phyloP scores from a whole-genome alignment of 1,284 basidiomycete species.

The Omphalotus olearius region DNA sequence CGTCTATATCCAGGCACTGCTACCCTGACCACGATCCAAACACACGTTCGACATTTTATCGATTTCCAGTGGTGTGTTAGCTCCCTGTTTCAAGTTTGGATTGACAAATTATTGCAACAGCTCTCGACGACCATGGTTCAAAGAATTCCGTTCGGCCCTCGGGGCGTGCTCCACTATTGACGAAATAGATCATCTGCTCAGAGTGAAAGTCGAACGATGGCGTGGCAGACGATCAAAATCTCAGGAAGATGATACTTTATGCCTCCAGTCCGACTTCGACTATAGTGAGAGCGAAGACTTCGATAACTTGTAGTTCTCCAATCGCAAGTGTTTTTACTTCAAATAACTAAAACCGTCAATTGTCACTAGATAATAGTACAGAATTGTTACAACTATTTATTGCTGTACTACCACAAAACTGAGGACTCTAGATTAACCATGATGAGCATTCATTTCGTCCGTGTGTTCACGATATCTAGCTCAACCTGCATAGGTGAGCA shows the following conservation, averaged over 20 bases:
- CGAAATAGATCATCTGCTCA: conserved; percentile 15
- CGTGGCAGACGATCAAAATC: conserved; percentile 9
- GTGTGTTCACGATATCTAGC: too few species aligned
- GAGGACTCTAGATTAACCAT: too few species aligned
- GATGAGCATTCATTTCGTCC: too few species aligned
- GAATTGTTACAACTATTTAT: too few species aligned
- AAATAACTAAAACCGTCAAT: too few species aligned
- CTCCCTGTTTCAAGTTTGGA: neutral
- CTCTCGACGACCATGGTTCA: conserved; percentile 17
- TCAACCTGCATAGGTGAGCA: too few species aligned
- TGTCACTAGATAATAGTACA: too few species aligned
- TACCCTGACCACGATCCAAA: conserved; percentile 43
- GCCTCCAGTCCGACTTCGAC: neutral
- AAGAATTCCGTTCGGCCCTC: conserved; percentile 12
- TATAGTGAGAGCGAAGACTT: too few species aligned
- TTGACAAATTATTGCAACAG: conserved; percentile 3
- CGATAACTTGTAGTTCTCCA: too few species aligned
- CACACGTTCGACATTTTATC: conserved; percentile 59
- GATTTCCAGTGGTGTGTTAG: conserved; percentile 55
- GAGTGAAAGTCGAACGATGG: conserved; percentile 17
- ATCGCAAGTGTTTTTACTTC: too few species aligned
- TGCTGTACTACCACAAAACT: too few species aligned
- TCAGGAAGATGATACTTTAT: neutral
- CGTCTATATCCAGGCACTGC: conserved; percentile 42
- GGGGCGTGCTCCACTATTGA: conserved; percentile 12